A percentile compares a stretch with the other conserved stretches of the same genome.
These are phyloP conservation scores for Gamsiella multidivaricata DNA, from an alignment of 192 early-diverging fungal genomes.

Conservation along the genomic window DNA sequence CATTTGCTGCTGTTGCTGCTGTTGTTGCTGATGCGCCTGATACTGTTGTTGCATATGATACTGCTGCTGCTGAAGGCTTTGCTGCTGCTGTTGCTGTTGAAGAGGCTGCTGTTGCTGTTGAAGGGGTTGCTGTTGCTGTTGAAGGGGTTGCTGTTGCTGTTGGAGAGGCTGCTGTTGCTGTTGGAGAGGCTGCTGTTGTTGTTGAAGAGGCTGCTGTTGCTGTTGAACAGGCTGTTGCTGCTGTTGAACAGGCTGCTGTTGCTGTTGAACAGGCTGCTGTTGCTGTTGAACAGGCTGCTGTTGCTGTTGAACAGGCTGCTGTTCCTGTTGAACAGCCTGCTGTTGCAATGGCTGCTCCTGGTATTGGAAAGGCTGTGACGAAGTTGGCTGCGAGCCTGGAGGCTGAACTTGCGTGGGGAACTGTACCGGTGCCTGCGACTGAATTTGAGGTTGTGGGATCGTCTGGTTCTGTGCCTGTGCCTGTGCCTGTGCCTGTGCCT, in stretches of 20 bases:
- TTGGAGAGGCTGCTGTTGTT: no score
- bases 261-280: no score
- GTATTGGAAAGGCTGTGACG: neutral
- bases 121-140: neutral
- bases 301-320: no score
- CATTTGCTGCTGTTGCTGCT: conserved; percentile 15
- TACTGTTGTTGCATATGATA: conserved; percentile 2
- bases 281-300: no score
- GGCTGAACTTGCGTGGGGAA: neutral
- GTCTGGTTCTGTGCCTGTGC: neutral
- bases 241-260: no score
- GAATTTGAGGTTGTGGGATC: neutral
- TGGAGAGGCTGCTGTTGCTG: neutral
- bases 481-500: neutral
- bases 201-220: no score
- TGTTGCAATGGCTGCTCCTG: conserved; percentile 6
- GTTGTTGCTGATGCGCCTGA: conserved; percentile 22
- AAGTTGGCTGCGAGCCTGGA: neutral
- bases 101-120: neutral
- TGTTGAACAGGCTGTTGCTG: no score
- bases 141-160: neutral
- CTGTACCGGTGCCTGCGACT: neutral
- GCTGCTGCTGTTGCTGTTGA: neutral
- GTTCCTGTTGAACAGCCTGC: no score
- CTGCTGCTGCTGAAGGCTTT: conserved; percentile 21